Evolutionary conservation across 2,329 filamentous ascomycete genomes (phyloP).

Genomic region (Xylaria multiplex): DNA sequence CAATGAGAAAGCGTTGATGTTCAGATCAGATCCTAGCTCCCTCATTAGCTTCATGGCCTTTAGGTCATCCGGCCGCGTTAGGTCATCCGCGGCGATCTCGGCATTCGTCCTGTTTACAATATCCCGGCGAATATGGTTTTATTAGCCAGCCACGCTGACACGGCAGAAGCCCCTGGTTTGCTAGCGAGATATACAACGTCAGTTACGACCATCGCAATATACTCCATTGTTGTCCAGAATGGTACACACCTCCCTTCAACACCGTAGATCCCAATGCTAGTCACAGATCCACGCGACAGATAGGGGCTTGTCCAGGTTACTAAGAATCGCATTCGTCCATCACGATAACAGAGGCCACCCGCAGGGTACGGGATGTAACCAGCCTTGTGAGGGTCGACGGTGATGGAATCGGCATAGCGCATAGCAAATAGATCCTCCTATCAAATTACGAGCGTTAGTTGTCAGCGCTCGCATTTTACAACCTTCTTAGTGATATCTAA

Average conservation of each 20-base stretch:
- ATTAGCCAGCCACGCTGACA: constrained; percentile 58
- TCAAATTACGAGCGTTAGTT: background rate
- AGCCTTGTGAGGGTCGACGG: constrained; percentile 60
- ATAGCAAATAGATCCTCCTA: constrained; percentile 53
- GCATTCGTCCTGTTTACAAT: constrained; percentile 53
- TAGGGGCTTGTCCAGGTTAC: constrained; percentile 58
- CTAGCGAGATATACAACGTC: constrained; percentile 40
- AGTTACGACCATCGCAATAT: background rate
- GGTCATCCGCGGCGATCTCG: constrained; percentile 49
- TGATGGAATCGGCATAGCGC: constrained; percentile 56
- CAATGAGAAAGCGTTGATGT: constrained; percentile 57
- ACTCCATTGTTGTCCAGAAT: background rate
- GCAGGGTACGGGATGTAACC: constrained; percentile 60
- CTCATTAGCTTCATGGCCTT: constrained; percentile 54
- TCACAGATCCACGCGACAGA: constrained; percentile 52
- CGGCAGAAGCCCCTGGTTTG: constrained; percentile 58
- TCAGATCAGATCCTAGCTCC: constrained; percentile 57
- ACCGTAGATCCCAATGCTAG: constrained; percentile 56
- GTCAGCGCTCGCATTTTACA: background rate
- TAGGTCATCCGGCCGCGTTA: constrained; percentile 40
- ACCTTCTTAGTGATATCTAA: background rate
- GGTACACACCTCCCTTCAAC: constrained; percentile 55
- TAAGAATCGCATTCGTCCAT: constrained; percentile 55
- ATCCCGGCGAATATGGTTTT: constrained; percentile 54
- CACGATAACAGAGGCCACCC: constrained; percentile 56